Evolutionary conservation across 192 early-diverging fungal genomes (phyloP).

Genomic region (Coemansia sp.): DNA sequence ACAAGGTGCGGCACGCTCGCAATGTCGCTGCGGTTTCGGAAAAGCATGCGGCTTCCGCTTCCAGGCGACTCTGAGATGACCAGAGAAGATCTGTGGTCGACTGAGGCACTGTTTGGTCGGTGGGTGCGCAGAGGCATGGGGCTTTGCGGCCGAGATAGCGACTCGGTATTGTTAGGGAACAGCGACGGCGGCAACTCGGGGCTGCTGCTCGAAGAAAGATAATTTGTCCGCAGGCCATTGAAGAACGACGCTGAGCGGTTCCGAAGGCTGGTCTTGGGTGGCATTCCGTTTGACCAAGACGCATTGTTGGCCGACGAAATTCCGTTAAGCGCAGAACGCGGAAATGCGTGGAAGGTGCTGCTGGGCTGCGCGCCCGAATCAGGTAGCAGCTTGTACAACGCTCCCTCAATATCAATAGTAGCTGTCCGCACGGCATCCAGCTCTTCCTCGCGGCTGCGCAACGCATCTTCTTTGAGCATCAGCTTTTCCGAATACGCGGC

Average conservation of each 20-base stretch:
- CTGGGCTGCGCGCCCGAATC: background rate
- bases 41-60: background rate
- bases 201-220: slow-evolving; percentile 16
- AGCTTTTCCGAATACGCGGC: slow-evolving; percentile 48
- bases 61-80: background rate
- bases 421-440: slow-evolving; percentile 28
- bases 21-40: slow-evolving; percentile 12
- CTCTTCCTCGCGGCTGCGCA: slow-evolving; percentile 51
- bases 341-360: slow-evolving; percentile 1
- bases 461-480: slow-evolving; percentile 44
- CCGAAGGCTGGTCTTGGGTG: slow-evolving; percentile 25
- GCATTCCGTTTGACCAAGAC: slow-evolving; percentile 14
- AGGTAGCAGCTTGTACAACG: slow-evolving; percentile 21
- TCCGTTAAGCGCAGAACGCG: background rate
- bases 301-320: background rate
- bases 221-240: slow-evolving; percentile 40
- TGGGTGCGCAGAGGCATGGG: background rate
- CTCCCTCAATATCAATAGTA: slow-evolving; percentile 17
- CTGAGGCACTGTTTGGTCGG: slow-evolving; percentile 5
- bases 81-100: background rate
- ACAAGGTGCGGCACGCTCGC: slow-evolving; percentile 26
- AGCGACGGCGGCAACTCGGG: slow-evolving; percentile 15
- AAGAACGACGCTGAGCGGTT: slow-evolving; percentile 48
- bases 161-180: background rate
- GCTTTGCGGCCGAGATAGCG: background rate